Conservation (phyloP, 768 basidiomycete genomes). For the Lactifluus echinatus region DNA sequence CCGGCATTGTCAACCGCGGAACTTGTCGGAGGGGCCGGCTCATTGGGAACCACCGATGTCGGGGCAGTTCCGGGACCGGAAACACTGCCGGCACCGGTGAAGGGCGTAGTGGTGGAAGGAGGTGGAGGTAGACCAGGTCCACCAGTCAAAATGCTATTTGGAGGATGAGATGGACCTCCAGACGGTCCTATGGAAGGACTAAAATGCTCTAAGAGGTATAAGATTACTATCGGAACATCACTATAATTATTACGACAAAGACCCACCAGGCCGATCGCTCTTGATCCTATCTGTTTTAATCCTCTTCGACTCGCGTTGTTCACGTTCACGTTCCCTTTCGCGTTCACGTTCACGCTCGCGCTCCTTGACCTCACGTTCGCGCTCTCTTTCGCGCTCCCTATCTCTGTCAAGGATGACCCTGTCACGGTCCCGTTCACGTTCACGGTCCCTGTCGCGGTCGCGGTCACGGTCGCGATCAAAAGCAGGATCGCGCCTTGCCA, state of each 20-base stretch:
- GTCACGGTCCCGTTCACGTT: slow-evolving; percentile 29
- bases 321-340: slow-evolving; percentile 21
- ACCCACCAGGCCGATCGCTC: slow-evolving; percentile 20
- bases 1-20: not conserved
- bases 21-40: not conserved
- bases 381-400: slow-evolving; percentile 33
- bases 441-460: slow-evolving; percentile 28
- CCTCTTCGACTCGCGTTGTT: slow-evolving; percentile 19
- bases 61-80: slow-evolving; percentile 17
- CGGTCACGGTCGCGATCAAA: slow-evolving; percentile 27
- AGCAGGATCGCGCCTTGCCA: slow-evolving; percentile 20
- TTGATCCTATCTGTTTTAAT: slow-evolving; percentile 21
- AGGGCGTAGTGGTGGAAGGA: slow-evolving; percentile 19
- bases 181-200: slow-evolving; percentile 19
- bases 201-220: slow-evolving; percentile 14
- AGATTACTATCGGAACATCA: slow-evolving; percentile 6
- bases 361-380: slow-evolving; percentile 23
- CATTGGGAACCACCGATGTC: slow-evolving; percentile 5
- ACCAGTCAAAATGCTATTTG: slow-evolving; percentile 14
- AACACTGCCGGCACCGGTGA: slow-evolving; percentile 12
- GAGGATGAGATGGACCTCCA: slow-evolving; percentile 13
- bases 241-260: not conserved
- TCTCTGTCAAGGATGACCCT: slow-evolving; percentile 29
- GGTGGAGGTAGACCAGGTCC: slow-evolving; percentile 21
- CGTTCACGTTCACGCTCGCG: slow-evolving; percentile 26